Conservation (phyloP, 495 filamentous ascomycete genomes). For the Penicillium argentinense region DNA sequence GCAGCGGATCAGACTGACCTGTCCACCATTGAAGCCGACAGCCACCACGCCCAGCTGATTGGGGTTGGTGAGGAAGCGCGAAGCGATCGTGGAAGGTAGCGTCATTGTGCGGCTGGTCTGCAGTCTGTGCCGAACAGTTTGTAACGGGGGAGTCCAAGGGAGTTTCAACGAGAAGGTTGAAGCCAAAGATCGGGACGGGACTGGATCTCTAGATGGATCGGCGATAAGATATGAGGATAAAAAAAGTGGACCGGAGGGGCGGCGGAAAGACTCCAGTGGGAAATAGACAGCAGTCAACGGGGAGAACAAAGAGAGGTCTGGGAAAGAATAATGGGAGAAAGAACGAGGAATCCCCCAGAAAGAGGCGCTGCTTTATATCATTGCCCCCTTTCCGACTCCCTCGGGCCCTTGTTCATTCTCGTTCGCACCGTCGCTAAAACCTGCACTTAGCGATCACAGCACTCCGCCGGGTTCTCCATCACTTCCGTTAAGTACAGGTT, state of each 20-base stretch:
- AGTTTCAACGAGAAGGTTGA: constrained; percentile 1
- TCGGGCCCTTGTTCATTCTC: constrained; percentile 13
- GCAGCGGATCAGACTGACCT: constrained; percentile 55
- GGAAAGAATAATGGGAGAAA: constrained; percentile 4
- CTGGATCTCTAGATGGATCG: constrained; percentile 11
- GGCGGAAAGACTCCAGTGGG: too few species aligned
- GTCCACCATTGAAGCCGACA: constrained; percentile 95
- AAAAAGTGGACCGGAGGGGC: constrained; percentile 24
- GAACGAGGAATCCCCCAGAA: background rate
- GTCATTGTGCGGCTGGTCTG: constrained; percentile 47
- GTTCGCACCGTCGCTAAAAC: constrained; percentile 41
- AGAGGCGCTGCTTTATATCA: constrained; percentile 12
- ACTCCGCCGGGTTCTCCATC: constrained; percentile 34
- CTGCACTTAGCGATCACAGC: constrained; percentile 50
- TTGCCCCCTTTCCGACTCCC: constrained; percentile 13
- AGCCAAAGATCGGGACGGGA: constrained; percentile 7
- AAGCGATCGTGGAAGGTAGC: constrained; percentile 68
- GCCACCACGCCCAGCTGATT: constrained; percentile 88
- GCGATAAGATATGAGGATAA: constrained; percentile 28
- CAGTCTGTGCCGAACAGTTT: background rate
- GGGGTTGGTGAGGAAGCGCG: constrained; percentile 77
- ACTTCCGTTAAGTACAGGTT: constrained; percentile 55
- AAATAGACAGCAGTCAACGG: constrained; percentile 5
- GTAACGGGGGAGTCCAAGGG: background rate
- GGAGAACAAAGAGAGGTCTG: constrained; percentile 13